These are phyloP conservation scores for Alternaria solani DNA, from an alignment of 2,329 filamentous ascomycete species.

Conservation along the genomic window DNA sequence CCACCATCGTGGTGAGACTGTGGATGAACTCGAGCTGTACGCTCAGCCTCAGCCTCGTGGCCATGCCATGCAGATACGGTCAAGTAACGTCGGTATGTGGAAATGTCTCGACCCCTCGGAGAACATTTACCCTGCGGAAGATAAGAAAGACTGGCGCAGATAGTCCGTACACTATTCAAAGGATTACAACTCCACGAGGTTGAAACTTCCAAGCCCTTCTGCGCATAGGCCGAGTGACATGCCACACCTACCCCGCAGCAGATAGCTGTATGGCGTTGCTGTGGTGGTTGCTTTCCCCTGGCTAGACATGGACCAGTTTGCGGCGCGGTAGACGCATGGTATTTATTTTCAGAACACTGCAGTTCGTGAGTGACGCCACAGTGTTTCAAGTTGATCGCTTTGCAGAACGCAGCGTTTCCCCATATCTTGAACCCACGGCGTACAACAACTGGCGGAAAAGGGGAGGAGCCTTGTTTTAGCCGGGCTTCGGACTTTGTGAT, in stretches of 20 bases:
- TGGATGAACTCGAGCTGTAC: neutral
- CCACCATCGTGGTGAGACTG: neutral
- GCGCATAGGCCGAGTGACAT: neutral
- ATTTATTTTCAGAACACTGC: slow-evolving; percentile 1
- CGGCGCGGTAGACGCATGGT: slow-evolving; percentile 5
- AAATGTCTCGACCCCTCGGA: slow-evolving; percentile 3
- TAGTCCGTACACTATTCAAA: slow-evolving; percentile 1
- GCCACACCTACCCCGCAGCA: neutral
- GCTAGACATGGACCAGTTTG: neutral
- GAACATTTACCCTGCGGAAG: neutral
- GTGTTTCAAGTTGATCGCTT: neutral
- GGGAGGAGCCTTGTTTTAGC: neutral
- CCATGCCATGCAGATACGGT: neutral
- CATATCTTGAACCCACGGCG: neutral
- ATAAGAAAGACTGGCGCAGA: neutral
- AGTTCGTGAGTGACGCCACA: neutral
- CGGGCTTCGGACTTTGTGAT: neutral
- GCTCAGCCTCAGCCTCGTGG: slow-evolving; percentile 4
- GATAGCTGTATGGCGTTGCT: neutral
- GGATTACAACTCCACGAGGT: neutral
- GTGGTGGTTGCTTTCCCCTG: neutral
- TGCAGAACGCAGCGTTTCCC: neutral
- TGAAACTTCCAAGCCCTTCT: neutral
- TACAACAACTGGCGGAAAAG: neutral
- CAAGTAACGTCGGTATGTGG: neutral